Percentiles rank a stretch among this genome's conserved stretches.
Conservation (phyloP, 331 rosid genomes). For the Acacia concinna region DNA sequence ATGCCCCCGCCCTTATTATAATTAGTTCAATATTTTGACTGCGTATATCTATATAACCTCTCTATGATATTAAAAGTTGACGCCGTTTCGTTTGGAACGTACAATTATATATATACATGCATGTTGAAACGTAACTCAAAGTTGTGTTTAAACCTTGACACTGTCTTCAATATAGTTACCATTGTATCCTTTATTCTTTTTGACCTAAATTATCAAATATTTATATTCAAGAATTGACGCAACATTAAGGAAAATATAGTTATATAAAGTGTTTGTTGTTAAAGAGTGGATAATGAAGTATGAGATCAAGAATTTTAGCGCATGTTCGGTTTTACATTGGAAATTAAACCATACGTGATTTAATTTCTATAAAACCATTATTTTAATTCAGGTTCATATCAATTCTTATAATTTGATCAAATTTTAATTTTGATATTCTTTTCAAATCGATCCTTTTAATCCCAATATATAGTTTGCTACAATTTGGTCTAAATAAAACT, state of each 20-base stretch:
- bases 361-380: no score
- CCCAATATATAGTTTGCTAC: no score
- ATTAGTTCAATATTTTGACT: neutral
- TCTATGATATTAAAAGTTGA: neutral
- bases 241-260: neutral
- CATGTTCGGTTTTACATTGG: neutral
- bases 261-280: neutral
- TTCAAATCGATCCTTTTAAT: no score
- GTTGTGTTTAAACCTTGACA: neutral
- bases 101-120: neutral
- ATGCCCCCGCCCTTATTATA: neutral
- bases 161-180: neutral
- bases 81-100: neutral
- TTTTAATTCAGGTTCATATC: no score
- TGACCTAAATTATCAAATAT: neutral
- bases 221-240: neutral
- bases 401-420: no score
- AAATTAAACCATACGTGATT: neutral
- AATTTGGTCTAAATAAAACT: no score
- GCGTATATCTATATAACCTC: neutral
- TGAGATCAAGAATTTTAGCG: neutral
- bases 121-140: neutral
- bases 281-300: neutral
- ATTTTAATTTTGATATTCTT: no score
- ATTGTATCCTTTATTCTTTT: neutral